phyloP scores from a whole-genome alignment of 2,329 filamentous ascomycete species.

The Botryotinia calthae region DNA sequence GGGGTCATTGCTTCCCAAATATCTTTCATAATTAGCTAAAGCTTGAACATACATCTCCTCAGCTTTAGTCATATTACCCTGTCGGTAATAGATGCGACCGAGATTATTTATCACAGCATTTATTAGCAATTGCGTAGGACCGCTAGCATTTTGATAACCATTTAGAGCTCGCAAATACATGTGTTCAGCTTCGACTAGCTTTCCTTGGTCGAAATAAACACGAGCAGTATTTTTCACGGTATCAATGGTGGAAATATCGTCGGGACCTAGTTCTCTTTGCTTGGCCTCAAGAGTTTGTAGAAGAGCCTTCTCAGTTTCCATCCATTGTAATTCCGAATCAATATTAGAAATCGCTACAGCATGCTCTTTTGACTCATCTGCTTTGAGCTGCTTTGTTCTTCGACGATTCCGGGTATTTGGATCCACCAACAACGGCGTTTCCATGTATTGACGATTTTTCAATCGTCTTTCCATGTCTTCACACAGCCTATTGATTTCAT shows the following conservation, averaged over 20 bases:
- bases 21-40: slow-evolving; percentile 31
- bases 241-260: slow-evolving; percentile 22
- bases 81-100: slow-evolving; percentile 17
- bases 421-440: neutral
- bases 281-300: slow-evolving; percentile 12
- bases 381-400: neutral
- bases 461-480: neutral
- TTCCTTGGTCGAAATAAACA: slow-evolving; percentile 23
- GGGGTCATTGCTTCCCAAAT: slow-evolving; percentile 13
- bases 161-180: slow-evolving; percentile 23
- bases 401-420: neutral
- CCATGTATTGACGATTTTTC: neutral
- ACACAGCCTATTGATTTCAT: neutral
- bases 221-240: slow-evolving; percentile 22
- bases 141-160: slow-evolving; percentile 20
- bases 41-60: slow-evolving; percentile 37
- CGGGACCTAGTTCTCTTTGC: slow-evolving; percentile 16
- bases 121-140: slow-evolving; percentile 20
- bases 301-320: slow-evolving; percentile 1
- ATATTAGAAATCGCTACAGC: neutral
- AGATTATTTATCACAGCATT: slow-evolving; percentile 21
- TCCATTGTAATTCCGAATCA: slow-evolving; percentile 7
- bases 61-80: slow-evolving; percentile 20
- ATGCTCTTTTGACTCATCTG: neutral
- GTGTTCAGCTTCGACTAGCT: slow-evolving; percentile 27